Conservation (phyloP, 176 grass and related monocot species). For the Phyllostachys edulis region DNA sequence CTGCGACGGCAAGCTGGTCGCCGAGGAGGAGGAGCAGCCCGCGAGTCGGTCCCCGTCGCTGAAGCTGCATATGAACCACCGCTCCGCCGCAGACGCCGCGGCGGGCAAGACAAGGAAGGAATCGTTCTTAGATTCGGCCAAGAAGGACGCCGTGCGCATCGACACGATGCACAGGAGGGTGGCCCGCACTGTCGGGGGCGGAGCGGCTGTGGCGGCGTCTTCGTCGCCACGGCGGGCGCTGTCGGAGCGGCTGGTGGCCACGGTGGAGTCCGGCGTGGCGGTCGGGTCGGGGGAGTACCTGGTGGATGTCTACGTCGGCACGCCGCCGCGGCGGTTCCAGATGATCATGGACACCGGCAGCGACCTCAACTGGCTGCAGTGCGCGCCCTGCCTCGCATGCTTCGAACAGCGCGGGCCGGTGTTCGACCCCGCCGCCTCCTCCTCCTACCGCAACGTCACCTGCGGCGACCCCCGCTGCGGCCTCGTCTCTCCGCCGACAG, state of each 20-base stretch:
- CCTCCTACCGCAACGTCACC: constrained; percentile 73
- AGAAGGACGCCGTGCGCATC: constrained; percentile 62
- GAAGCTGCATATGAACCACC: constrained; percentile 66
- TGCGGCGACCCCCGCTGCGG: constrained; percentile 66
- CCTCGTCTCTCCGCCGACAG: constrained; percentile 50
- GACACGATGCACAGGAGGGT: constrained; percentile 43
- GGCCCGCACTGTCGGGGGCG: not conserved
- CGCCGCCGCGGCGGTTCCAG: constrained; percentile 72
- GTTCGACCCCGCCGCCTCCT: constrained; percentile 68
- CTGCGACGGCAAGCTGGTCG: constrained; percentile 51
- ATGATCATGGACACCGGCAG: constrained; percentile 97
- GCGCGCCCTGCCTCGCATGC: constrained; percentile 75
- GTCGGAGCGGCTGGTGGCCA: constrained; percentile 61
- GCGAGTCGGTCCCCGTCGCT: constrained; percentile 30
- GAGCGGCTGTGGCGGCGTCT: not conserved
- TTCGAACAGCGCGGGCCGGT: constrained; percentile 75
- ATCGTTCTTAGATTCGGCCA: constrained; percentile 44
- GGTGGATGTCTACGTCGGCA: constrained; percentile 86
- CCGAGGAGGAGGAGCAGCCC: not conserved
- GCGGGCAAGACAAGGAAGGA: constrained; percentile 41
- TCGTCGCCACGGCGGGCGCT: constrained; percentile 41
- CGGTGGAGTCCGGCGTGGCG: constrained; percentile 75
- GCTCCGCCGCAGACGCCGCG: constrained; percentile 14
- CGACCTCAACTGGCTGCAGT: constrained; percentile 99
- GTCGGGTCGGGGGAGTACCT: constrained; percentile 89